phyloP scores from a whole-genome alignment of 192 early-diverging fungal genomes.

The Coemansia furcata region DNA sequence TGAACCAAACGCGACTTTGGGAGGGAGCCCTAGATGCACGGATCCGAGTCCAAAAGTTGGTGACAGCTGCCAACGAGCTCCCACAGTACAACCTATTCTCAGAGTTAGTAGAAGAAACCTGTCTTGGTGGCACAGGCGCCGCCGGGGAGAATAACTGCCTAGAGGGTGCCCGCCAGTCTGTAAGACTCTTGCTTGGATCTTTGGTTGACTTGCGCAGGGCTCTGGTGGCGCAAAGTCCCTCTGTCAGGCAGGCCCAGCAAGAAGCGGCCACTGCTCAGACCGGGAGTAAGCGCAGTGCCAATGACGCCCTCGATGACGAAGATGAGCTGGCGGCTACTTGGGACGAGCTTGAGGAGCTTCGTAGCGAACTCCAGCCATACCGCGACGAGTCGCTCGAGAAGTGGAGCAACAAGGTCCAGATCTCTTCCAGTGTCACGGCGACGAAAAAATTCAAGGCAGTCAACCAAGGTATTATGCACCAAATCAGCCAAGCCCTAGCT shows the following conservation, averaged over 20 bases:
- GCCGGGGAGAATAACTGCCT: constrained; percentile 3
- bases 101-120: constrained; percentile 8
- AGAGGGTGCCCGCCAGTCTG: constrained; percentile 17
- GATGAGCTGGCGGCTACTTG: constrained; percentile 14
- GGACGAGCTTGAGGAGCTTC: constrained; percentile 27
- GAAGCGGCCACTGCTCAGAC: not conserved
- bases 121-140: not conserved
- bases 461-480: constrained; percentile 77
- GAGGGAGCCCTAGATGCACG: constrained; percentile 81
- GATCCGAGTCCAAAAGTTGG: constrained; percentile 80
- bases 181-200: constrained; percentile 24
- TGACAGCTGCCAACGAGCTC: constrained; percentile 74
- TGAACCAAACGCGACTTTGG: constrained; percentile 83
- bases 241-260: constrained; percentile 14
- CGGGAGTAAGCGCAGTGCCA: constrained; percentile 22
- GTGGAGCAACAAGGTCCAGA: constrained; percentile 87
- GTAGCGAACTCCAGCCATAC: constrained; percentile 64
- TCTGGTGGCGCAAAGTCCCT: constrained; percentile 27
- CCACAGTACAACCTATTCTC: constrained; percentile 55
- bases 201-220: constrained; percentile 29
- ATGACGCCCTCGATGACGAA: not conserved
- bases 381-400: constrained; percentile 89
- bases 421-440: constrained; percentile 63
- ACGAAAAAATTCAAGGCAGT: constrained; percentile 96
- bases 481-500: constrained; percentile 67